phyloP scores from a whole-genome alignment of 768 basidiomycete species.

The Mycena vitilis region DNA sequence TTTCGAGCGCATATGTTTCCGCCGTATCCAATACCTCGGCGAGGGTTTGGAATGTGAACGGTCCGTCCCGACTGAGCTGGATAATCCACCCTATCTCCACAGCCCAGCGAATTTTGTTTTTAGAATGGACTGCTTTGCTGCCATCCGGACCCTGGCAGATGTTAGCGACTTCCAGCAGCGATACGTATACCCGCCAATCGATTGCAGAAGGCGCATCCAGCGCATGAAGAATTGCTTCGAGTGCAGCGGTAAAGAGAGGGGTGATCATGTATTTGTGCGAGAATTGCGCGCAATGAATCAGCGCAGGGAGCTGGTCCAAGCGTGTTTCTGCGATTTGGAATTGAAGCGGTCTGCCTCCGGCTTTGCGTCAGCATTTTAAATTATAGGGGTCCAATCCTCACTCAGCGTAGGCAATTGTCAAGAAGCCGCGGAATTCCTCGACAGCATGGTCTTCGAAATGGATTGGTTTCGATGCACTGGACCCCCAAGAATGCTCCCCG shows the following conservation, averaged over 20 bases:
- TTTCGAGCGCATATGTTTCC: background rate
- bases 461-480: background rate
- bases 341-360: background rate
- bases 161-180: background rate
- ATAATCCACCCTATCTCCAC: background rate
- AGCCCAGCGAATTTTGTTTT: background rate
- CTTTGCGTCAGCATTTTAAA: too few species aligned
- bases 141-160: background rate
- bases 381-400: background rate
- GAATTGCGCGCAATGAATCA: constrained; percentile 13
- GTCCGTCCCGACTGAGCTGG: background rate
- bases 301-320: background rate
- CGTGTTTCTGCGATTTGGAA: background rate
- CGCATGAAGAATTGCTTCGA: background rate
- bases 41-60: background rate
- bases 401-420: constrained; percentile 13
- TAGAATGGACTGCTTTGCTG: background rate
- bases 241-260: background rate
- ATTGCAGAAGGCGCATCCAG: background rate
- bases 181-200: background rate
- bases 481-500: background rate
- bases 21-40: background rate
- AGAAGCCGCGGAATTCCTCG: background rate
- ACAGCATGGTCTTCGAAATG: background rate
- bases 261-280: constrained; percentile 10